Conservation (phyloP, 305 asterid genomes). For the Fraxinus nigra region DNA sequence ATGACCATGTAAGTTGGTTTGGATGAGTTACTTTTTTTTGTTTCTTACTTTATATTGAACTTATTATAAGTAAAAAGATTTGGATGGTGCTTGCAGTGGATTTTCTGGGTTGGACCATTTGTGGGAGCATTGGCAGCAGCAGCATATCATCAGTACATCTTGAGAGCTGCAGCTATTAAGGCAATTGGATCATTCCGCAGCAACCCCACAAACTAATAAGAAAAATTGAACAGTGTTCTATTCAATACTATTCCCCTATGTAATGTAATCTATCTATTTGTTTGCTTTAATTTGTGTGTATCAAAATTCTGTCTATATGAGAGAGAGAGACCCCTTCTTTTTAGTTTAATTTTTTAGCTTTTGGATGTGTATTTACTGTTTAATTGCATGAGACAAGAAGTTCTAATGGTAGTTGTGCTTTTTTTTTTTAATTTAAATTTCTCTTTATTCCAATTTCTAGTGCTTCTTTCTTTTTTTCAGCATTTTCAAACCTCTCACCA, state of each 20-base stretch:
- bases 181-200: constrained; percentile 52
- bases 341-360: neutral
- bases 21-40: neutral
- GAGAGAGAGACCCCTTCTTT: neutral
- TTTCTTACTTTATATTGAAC: neutral
- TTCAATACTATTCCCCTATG: neutral
- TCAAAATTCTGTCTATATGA: neutral
- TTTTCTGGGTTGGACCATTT: constrained; percentile 62
- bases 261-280: neutral
- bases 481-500: neutral
- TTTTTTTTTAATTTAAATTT: neutral
- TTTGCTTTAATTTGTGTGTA: constrained; percentile 1
- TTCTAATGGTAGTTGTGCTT: neutral
- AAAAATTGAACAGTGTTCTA: neutral
- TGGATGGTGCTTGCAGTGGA: constrained; percentile 37
- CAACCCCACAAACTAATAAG: constrained; percentile 34
- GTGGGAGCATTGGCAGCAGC: constrained; percentile 53
- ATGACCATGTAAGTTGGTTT: constrained; percentile 43
- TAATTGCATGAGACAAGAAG: neutral
- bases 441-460: neutral
- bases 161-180: constrained; percentile 52
- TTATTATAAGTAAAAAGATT: neutral
- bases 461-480: neutral
- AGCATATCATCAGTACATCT: constrained; percentile 51
- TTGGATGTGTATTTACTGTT: neutral